Evolutionary conservation across 2,329 filamentous ascomycete genomes (phyloP).

Genomic region (Aspergillus pseudoviridinutans): DNA sequence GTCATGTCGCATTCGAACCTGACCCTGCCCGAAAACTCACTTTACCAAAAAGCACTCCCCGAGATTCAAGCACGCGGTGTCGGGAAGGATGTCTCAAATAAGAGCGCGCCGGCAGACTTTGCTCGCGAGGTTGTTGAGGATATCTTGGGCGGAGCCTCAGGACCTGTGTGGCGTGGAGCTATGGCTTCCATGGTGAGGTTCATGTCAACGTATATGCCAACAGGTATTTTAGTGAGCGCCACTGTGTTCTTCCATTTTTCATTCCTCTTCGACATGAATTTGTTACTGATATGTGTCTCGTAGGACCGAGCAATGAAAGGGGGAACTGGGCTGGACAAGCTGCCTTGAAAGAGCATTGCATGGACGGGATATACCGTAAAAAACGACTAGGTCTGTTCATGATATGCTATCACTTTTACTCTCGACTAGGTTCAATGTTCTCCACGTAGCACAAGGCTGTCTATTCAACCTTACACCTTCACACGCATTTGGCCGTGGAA

Average conservation of each 20-base stretch:
- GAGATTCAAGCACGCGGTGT: constrained; percentile 2
- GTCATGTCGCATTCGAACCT: constrained; percentile 3
- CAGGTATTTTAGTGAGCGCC: constrained; percentile 1
- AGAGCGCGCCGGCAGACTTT: constrained; percentile 4
- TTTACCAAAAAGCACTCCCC: constrained; percentile 2
- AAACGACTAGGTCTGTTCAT: no score
- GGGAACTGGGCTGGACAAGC: constrained; percentile 4
- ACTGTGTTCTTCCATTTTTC: no score
- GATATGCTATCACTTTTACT: no score
- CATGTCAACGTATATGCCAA: constrained; percentile 2
- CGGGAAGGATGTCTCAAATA: not conserved
- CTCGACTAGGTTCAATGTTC: no score
- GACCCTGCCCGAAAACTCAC: not conserved
- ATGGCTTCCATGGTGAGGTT: constrained; percentile 5
- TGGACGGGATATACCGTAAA: no score
- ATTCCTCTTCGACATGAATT: not conserved
- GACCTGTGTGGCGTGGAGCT: constrained; percentile 3
- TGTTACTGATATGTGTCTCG: not conserved
- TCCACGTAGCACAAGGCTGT: no score
- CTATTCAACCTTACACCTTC: no score
- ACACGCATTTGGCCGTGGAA: no score
- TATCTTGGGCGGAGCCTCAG: not conserved
- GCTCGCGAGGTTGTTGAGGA: constrained; percentile 1
- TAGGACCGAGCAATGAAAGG: constrained; percentile 3
- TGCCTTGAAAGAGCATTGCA: not conserved